Conservation (phyloP, 768 basidiomycete species). For the Amyloporia xantha region DNA sequence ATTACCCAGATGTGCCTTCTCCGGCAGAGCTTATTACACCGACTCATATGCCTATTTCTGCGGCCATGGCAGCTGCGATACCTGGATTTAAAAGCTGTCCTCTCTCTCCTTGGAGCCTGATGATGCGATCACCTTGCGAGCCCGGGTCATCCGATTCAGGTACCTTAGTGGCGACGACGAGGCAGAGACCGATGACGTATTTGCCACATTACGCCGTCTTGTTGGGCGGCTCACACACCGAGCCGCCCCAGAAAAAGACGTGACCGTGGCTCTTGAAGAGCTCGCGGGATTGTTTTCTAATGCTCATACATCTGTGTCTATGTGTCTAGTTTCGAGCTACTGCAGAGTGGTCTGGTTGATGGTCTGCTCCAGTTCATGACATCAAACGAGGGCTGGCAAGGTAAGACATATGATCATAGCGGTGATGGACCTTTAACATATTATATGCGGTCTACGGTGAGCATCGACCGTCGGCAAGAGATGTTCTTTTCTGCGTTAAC, state of each 20-base stretch:
- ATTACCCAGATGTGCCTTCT: conserved; percentile 31
- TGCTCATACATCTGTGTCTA: conserved; percentile 66
- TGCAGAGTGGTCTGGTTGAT: conserved; percentile 92
- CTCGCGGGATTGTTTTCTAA: conserved; percentile 79
- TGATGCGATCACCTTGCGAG: conserved; percentile 89
- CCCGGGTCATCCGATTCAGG: conserved; percentile 83
- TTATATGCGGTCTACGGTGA: conserved; percentile 38
- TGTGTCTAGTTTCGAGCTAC: conserved; percentile 94
- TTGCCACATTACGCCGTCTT: conserved; percentile 53
- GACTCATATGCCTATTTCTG: conserved; percentile 30
- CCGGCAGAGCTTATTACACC: conserved; percentile 31
- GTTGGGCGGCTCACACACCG: conserved; percentile 56
- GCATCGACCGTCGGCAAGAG: conserved; percentile 59
- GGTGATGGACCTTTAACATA: neutral
- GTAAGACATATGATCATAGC: conserved; percentile 36
- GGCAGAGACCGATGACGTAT: conserved; percentile 52
- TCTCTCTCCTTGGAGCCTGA: conserved; percentile 73
- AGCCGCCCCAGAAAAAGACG: conserved; percentile 56
- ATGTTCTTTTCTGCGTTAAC: conserved; percentile 77
- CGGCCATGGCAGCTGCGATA: conserved; percentile 37
- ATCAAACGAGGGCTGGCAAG: conserved; percentile 45
- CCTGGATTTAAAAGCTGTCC: conserved; percentile 65
- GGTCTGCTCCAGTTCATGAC: conserved; percentile 78
- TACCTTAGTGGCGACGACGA: conserved; percentile 56
- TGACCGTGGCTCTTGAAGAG: conserved; percentile 56